Evolutionary conservation across 1,284 basidiomycete genomes (phyloP).

Genomic region (Ganoderma boninense): DNA sequence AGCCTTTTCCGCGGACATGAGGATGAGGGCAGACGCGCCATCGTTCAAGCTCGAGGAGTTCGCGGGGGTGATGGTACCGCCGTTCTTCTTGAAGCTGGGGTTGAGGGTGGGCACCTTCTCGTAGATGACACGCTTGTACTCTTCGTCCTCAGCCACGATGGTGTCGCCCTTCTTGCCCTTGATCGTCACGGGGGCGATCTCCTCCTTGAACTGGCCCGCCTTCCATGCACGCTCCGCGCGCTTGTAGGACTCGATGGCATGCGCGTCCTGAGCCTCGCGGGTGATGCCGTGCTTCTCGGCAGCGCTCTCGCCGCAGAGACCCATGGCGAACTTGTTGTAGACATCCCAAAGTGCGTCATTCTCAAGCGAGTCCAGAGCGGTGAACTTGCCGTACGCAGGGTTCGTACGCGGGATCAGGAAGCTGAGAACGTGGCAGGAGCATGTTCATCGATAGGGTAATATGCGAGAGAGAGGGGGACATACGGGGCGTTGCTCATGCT

Average conservation of each 20-base stretch:
- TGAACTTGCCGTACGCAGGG: slow-evolving; percentile 91
- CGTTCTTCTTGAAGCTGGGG: slow-evolving; percentile 91
- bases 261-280: slow-evolving; percentile 88
- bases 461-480: slow-evolving; percentile 41
- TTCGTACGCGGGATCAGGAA: slow-evolving; percentile 92
- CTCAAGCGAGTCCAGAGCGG: slow-evolving; percentile 88
- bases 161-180: slow-evolving; percentile 96
- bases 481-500: slow-evolving; percentile 97
- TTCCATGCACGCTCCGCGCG: slow-evolving; percentile 94
- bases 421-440: slow-evolving; percentile 49
- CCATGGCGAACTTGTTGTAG: slow-evolving; percentile 97
- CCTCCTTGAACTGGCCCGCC: slow-evolving; percentile 83
- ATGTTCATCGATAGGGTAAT: slow-evolving; percentile 10
- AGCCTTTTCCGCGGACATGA: slow-evolving; percentile 92
- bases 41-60: slow-evolving; percentile 98
- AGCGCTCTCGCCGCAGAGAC: slow-evolving; percentile 92
- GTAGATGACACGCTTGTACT: slow-evolving; percentile 95
- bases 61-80: slow-evolving; percentile 92
- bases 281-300: slow-evolving; percentile 87
- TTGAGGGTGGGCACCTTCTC: slow-evolving; percentile 91
- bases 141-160: slow-evolving; percentile 94
- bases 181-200: slow-evolving; percentile 93
- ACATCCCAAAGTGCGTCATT: slow-evolving; percentile 96
- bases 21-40: slow-evolving; percentile 94
- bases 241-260: slow-evolving; percentile 94